Percentiles rank a stretch among this genome's conserved stretches.
These are phyloP conservation scores for Mallotus nudiflorus DNA, from an alignment of 345 rosid genomes.

Conservation along the genomic window DNA sequence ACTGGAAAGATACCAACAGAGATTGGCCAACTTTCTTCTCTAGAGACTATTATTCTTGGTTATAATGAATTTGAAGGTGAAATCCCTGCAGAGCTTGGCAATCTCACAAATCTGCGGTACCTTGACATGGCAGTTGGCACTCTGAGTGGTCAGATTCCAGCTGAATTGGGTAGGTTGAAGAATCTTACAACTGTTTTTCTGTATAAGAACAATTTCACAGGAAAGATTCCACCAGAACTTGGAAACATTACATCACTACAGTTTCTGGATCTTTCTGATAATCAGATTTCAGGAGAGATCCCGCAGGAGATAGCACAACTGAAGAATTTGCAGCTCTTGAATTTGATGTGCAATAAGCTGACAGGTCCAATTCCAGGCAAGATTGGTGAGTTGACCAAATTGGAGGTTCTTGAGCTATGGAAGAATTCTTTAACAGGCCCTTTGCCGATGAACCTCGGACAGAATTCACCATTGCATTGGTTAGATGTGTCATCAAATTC, in stretches of 20 bases:
- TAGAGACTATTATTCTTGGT: constrained; percentile 78
- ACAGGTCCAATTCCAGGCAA: constrained; percentile 61
- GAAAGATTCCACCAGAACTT: constrained; percentile 59
- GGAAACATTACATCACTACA: constrained; percentile 61
- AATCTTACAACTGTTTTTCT: constrained; percentile 58
- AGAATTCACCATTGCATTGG: constrained; percentile 76
- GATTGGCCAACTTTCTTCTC: constrained; percentile 67
- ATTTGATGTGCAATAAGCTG: constrained; percentile 79
- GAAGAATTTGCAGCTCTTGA: constrained; percentile 73
- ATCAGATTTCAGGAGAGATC: constrained; percentile 59
- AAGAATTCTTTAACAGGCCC: constrained; percentile 79
- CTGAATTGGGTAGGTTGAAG: constrained; percentile 62
- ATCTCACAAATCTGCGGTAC: constrained; percentile 66
- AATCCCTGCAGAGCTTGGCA: constrained; percentile 69
- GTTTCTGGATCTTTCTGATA: constrained; percentile 81
- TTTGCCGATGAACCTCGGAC: constrained; percentile 66
- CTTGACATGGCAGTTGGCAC: constrained; percentile 75
- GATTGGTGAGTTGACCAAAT: constrained; percentile 49
- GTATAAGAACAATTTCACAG: constrained; percentile 70
- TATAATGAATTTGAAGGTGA: constrained; percentile 77
- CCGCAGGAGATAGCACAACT: constrained; percentile 57
- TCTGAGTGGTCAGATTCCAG: constrained; percentile 76
- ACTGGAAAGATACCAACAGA: constrained; percentile 68
- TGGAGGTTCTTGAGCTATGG: constrained; percentile 81
- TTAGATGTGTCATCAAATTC: constrained; percentile 80